A percentile compares a stretch with the other conserved stretches of the same genome.
Evolutionary conservation across 495 filamentous ascomycete species (phyloP).

Genomic region (Trichoderma virens): DNA sequence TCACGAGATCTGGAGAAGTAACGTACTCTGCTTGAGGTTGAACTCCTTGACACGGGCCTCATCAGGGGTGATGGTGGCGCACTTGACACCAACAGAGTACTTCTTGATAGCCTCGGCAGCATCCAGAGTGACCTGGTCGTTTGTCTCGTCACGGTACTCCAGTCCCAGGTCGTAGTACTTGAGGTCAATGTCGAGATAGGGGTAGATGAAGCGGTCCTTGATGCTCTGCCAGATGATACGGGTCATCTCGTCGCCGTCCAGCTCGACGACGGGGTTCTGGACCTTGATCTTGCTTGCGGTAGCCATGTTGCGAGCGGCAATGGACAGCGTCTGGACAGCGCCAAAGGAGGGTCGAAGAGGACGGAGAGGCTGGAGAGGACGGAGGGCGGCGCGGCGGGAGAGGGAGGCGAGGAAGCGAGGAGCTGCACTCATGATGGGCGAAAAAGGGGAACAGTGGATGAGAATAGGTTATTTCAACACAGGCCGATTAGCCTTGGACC

Average conservation of each 20-base stretch:
- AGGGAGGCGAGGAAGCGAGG: slow-evolving; percentile 21
- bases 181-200: slow-evolving; percentile 91
- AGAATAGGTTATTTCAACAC: too few species aligned
- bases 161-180: slow-evolving; percentile 99
- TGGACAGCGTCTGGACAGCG: slow-evolving; percentile 11
- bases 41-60: slow-evolving; percentile 96
- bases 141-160: slow-evolving; percentile 88
- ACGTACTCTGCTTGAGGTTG: slow-evolving; percentile 86
- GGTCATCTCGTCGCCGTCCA: slow-evolving; percentile 99
- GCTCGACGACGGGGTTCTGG: slow-evolving; percentile 91
- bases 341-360: slow-evolving; percentile 20
- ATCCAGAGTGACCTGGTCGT: slow-evolving; percentile 90
- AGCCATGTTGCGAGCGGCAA: slow-evolving; percentile 33
- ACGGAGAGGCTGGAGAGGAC: slow-evolving; percentile 21
- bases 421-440: slow-evolving; percentile 20
- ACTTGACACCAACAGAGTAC: slow-evolving; percentile 97
- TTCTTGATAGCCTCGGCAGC: slow-evolving; percentile 97
- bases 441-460: slow-evolving; percentile 6
- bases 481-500: too few species aligned
- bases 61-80: slow-evolving; percentile 97
- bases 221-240: slow-evolving; percentile 98
- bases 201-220: slow-evolving; percentile 94
- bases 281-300: slow-evolving; percentile 76
- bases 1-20: background rate
- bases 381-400: slow-evolving; percentile 19